Percentiles rank a stretch among this genome's conserved stretches.
Conservation (phyloP, 306 rosid genomes). For the Medicago lupulina region DNA sequence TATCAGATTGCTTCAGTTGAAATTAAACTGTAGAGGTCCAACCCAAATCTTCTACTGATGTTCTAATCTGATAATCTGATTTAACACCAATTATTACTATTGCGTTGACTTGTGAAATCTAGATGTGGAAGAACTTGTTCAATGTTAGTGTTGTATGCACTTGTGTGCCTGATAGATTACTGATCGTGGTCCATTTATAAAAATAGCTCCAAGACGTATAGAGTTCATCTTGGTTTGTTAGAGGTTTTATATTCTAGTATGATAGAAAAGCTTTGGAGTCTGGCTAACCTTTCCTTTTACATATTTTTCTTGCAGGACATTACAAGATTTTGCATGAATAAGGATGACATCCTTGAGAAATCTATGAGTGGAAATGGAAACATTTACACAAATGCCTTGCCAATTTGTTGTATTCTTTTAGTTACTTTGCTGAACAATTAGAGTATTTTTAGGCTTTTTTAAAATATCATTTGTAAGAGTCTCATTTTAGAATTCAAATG, state of each 20-base stretch:
- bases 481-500: not conserved
- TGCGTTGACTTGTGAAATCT: not conserved
- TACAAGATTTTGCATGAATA: not conserved
- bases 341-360: not conserved
- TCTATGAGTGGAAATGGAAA: not conserved
- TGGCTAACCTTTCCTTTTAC: not conserved
- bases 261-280: not conserved
- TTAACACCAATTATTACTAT: not conserved
- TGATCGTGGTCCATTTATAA: not conserved
- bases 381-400: not conserved
- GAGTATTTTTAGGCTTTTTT: not conserved
- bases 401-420: conserved; percentile 1
- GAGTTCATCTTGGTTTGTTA: not conserved
- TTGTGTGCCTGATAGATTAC: not conserved
- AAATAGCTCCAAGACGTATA: not conserved
- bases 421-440: not conserved
- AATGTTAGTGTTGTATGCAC: not conserved
- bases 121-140: not conserved
- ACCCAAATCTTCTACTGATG: not conserved
- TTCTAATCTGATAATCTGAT: not conserved
- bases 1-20: no score
- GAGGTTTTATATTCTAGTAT: not conserved
- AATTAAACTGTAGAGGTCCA: not conserved
- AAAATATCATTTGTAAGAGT: conserved; percentile 3
- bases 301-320: not conserved